Conservation (phyloP, 345 rosid species). For the Melaleuca alternifolia region DNA sequence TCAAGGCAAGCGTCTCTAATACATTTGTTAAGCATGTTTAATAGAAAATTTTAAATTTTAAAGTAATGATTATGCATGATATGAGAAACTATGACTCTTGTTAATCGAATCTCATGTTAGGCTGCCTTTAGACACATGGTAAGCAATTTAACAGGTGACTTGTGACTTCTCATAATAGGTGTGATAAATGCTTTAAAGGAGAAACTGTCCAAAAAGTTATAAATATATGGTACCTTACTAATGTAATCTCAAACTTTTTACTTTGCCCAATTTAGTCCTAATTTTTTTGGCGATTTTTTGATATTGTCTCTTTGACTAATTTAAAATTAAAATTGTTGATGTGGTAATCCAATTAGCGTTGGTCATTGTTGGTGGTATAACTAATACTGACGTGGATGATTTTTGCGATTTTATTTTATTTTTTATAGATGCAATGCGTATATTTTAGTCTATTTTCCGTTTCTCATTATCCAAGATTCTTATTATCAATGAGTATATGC, state of each 20-base stretch:
- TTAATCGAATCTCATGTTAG: neutral
- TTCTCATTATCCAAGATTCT: neutral
- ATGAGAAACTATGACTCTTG: neutral
- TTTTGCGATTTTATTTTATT: neutral
- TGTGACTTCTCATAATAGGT: neutral
- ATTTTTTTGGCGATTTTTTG: neutral
- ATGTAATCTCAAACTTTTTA: neutral
- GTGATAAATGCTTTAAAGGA: neutral
- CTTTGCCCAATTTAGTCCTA: neutral
- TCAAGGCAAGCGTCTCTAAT: neutral
- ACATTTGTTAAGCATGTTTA: neutral
- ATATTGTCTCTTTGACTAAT: neutral
- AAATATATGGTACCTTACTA: neutral
- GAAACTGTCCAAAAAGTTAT: neutral
- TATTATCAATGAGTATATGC: neutral
- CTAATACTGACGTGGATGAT: neutral
- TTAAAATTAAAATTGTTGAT: rapidly evolving
- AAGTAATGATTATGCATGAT: neutral
- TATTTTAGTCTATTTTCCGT: neutral
- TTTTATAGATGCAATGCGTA: neutral
- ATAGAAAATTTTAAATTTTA: neutral
- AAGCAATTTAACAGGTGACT: neutral
- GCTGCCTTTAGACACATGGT: neutral
- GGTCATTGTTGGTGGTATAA: neutral
- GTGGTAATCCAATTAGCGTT: rapidly evolving